Percentiles rank a stretch among this genome's conserved stretches.
Evolutionary conservation across 2,329 filamentous ascomycete species (phyloP).

Genomic region (Fusarium brachygibbosum): DNA sequence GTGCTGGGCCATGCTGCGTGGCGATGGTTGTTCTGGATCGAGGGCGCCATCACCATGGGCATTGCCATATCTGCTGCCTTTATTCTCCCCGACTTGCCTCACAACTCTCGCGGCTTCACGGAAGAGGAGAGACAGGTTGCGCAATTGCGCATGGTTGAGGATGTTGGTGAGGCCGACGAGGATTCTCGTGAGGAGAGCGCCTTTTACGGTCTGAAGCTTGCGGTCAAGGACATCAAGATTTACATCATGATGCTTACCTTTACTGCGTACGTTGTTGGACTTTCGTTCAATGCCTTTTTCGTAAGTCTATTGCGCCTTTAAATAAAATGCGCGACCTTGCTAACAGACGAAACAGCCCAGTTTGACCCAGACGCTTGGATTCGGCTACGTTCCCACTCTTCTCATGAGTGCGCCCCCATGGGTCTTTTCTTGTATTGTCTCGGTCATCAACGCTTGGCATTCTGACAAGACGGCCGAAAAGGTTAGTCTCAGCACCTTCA

Average conservation of each 20-base stretch:
- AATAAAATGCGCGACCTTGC: neutral
- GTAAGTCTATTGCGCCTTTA: neutral
- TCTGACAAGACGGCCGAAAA: slow-evolving; percentile 68
- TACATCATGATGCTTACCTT: slow-evolving; percentile 75
- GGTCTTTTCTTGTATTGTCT: slow-evolving; percentile 70
- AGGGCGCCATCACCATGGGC: slow-evolving; percentile 66
- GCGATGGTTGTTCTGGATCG: slow-evolving; percentile 73
- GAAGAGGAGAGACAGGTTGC: slow-evolving; percentile 69
- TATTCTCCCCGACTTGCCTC: slow-evolving; percentile 67
- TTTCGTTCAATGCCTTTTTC: slow-evolving; percentile 72
- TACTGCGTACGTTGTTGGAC: slow-evolving; percentile 70
- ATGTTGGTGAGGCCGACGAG: slow-evolving; percentile 68
- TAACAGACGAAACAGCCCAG: slow-evolving; percentile 52
- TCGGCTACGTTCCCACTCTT: slow-evolving; percentile 65
- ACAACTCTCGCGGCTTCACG: slow-evolving; percentile 70
- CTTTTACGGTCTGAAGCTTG: slow-evolving; percentile 69
- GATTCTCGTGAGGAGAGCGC: slow-evolving; percentile 64
- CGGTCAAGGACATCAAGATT: slow-evolving; percentile 71
- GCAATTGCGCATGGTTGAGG: slow-evolving; percentile 68
- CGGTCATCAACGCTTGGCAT: slow-evolving; percentile 67
- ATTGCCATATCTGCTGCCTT: slow-evolving; percentile 62
- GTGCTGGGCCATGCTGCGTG: slow-evolving; percentile 67
- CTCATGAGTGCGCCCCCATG: slow-evolving; percentile 71
- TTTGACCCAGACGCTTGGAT: slow-evolving; percentile 67
- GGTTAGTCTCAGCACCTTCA: slow-evolving; percentile 47